Percentiles rank a stretch among this genome's conserved stretches.
These are phyloP conservation scores for Curvularia eragrostidis DNA, from an alignment of 2,329 filamentous ascomycete species.

Conservation along the genomic window DNA sequence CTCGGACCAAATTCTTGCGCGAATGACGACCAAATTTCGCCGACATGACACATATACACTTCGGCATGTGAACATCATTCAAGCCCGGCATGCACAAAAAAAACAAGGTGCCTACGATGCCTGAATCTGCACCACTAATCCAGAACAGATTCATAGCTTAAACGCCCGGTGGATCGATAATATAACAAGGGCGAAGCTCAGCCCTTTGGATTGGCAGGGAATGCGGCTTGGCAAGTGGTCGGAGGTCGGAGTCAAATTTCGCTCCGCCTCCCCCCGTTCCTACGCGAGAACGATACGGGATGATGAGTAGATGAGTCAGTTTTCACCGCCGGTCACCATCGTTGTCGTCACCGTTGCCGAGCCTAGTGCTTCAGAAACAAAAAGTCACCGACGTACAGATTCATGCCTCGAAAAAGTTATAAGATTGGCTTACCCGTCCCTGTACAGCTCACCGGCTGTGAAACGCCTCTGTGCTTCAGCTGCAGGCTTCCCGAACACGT, in stretches of 20 bases:
- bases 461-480: background rate
- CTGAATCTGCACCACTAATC: background rate
- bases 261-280: background rate
- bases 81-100: background rate
- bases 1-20: too few relatives aligned
- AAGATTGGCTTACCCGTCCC: background rate
- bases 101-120: background rate
- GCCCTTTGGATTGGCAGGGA: background rate
- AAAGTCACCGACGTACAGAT: too few relatives aligned
- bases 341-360: too few relatives aligned
- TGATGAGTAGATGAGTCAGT: background rate
- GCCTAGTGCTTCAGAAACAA: too few relatives aligned
- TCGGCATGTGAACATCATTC: too few relatives aligned
- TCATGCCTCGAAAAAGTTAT: too few relatives aligned
- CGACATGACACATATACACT: too few relatives aligned
- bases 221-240: slow-evolving; percentile 5
- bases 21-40: too few relatives aligned
- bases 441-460: background rate
- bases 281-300: slow-evolving; percentile 8
- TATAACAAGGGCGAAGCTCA: background rate
- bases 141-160: background rate
- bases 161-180: background rate
- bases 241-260: slow-evolving; percentile 9
- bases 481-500: background rate
- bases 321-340: too few relatives aligned